Evolutionary conservation across 495 filamentous ascomycete genomes (phyloP).

Genomic region (Antarctomyces pellizariae): DNA sequence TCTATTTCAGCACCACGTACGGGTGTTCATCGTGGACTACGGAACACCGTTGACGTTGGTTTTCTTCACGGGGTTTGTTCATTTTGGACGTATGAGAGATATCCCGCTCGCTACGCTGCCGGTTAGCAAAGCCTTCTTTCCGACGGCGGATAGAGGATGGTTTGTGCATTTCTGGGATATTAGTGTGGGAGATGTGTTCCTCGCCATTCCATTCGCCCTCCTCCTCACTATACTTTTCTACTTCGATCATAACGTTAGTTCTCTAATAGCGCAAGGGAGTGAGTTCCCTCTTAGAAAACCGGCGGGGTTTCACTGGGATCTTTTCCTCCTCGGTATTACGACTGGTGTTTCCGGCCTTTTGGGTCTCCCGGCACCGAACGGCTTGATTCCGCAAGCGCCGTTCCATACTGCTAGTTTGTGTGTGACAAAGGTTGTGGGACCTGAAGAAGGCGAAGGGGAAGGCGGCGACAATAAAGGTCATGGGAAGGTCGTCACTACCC

Average conservation of each 20-base stretch:
- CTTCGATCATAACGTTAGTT: constrained; percentile 83
- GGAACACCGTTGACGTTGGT: constrained; percentile 61
- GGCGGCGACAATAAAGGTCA: constrained; percentile 34
- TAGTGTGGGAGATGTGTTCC: constrained; percentile 46
- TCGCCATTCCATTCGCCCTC: constrained; percentile 73
- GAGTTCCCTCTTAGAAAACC: constrained; percentile 84
- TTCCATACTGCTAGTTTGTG: constrained; percentile 77
- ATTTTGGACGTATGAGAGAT: constrained; percentile 52
- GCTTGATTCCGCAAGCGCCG: constrained; percentile 78
- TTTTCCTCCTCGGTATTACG: constrained; percentile 78
- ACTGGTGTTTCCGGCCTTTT: constrained; percentile 66
- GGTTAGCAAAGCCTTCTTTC: constrained; percentile 56
- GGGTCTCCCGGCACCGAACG: constrained; percentile 79
- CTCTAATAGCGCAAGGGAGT: constrained; percentile 76
- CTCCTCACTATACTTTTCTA: constrained; percentile 77
- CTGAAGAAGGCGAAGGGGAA: constrained; percentile 26
- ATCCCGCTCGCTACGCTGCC: constrained; percentile 42
- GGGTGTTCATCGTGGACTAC: constrained; percentile 67
- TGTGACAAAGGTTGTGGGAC: constrained; percentile 38
- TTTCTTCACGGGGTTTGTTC: constrained; percentile 76
- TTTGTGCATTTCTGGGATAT: constrained; percentile 79
- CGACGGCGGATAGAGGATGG: constrained; percentile 59
- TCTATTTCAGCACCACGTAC: constrained; percentile 45
- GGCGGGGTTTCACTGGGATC: constrained; percentile 88
- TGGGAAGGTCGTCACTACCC: constrained; percentile 31